Evolutionary conservation across 225 moss, liverwort and hornwort species (phyloP), one percentile per base, ranked within the genome.

Genomic region (Ulota crispa): DNA sequence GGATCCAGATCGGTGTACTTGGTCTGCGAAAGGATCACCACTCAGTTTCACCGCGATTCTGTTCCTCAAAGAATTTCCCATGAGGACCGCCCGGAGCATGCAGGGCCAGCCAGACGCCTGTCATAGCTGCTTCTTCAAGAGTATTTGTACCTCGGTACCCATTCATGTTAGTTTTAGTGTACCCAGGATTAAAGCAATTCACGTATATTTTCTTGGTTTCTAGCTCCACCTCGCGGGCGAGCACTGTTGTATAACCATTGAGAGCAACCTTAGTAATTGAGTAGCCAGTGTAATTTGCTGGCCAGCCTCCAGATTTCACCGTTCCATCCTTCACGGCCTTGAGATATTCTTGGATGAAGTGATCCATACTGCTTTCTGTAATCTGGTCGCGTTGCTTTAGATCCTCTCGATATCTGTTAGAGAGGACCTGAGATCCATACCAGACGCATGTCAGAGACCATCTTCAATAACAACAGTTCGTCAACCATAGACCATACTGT

Each of bases 71-170:
- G 19, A 60, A 82, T 11, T 85, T 76, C 14, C 82, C 82, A 26
- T 78, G 75, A 1, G 84, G 84, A 54, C 85, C 85, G 45, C 82
- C 82, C 9, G 82, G 79, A 1, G 79, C 76, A 67, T 82, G 82
- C 45, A 85, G 54, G 27, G 85, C 82, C 26, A 85, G 43, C 82
- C 85, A 85, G n/a, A 85, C 0, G 31, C 82, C 85, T 8, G 88
- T 85, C 31, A 65, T 9, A 30, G 61, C 85, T 31, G 41, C 88
- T 62, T 45, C 75, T 21, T 79, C 43, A 5, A 85, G n/a, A 8
- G 85, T 79, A 30, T 82, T 82, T 5, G 8, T 16, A 5, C 82
- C 88, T 20, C 0, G 18, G 10, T 71, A 56, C 2, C 11, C 0
- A 9, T 52, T 85, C 5, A 79, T 16, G 11, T 85, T 79, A 0